Conservation (phyloP, 371 early-diverging fungal species). For the Dinochytrium kinnereticum region DNA sequence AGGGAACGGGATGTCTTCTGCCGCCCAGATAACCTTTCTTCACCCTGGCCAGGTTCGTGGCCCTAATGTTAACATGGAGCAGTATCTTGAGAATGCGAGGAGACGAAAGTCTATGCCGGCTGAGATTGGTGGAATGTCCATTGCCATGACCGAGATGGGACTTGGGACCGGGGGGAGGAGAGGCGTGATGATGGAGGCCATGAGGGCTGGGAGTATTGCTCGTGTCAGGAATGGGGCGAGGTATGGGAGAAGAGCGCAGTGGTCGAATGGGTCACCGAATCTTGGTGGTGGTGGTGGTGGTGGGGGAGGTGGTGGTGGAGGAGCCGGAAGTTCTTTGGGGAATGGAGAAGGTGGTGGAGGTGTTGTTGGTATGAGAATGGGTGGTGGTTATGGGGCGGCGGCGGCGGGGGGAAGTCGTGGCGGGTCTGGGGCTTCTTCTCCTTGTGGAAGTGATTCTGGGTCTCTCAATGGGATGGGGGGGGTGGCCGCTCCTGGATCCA, state of each 20-base stretch:
- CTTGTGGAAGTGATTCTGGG: constrained; percentile 7
- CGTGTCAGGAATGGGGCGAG: not conserved
- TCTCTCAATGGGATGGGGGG: not conserved
- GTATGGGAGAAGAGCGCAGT: constrained; percentile 1
- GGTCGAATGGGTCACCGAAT: not conserved
- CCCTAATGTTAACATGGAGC: constrained; percentile 6
- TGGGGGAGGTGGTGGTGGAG: not conserved
- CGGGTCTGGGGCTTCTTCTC: constrained; percentile 10
- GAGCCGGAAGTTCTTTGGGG: too few species aligned
- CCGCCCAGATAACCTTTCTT: not conserved
- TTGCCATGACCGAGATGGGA: not conserved
- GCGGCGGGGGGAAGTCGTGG: not conserved
- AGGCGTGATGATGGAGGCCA: constrained; percentile 23
- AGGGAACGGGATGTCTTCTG: not conserved
- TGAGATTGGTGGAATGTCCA: not conserved
- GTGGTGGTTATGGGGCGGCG: not conserved
- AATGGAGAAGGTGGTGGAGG: not conserved
- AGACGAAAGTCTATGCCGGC: constrained; percentile 21
- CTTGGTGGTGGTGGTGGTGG: not conserved
- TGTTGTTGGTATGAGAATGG: not conserved
- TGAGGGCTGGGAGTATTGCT: not conserved
- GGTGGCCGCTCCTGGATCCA: not conserved
- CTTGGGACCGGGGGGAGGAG: constrained; percentile 5
- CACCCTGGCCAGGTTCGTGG: not conserved
- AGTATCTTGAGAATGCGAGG: constrained; percentile 15